Conservation (phyloP, 1,139 yeast genomes). For the Hemisphaericaspora xylanilytica region DNA sequence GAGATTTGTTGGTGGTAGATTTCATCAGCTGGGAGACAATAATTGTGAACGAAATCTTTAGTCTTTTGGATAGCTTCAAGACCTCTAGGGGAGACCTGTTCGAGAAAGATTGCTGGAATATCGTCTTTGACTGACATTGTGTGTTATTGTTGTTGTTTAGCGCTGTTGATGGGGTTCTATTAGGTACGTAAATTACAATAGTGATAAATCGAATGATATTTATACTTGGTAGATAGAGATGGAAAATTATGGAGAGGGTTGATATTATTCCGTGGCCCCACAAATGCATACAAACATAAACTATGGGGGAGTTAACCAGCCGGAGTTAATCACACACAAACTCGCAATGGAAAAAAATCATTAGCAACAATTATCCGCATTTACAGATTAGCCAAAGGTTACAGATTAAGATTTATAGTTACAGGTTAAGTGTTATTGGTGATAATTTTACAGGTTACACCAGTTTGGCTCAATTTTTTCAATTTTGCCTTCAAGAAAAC, state of each 20-base stretch:
- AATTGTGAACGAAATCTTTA: slow-evolving; percentile 56
- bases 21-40: slow-evolving; percentile 58
- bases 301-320: too few relatives aligned
- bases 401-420: background rate
- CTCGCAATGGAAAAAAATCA: too few relatives aligned
- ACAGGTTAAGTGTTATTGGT: too few relatives aligned
- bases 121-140: slow-evolving; percentile 35
- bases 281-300: too few relatives aligned
- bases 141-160: background rate
- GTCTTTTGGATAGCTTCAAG: slow-evolving; percentile 48
- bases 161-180: background rate
- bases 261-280: too few relatives aligned
- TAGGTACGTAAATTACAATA: background rate
- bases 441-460: background rate
- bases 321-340: too few relatives aligned
- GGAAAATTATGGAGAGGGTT: too few relatives aligned
- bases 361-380: background rate
- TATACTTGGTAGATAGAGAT: too few relatives aligned
- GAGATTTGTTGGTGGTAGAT: slow-evolving; percentile 43
- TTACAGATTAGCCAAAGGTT: background rate
- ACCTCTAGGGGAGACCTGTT: slow-evolving; percentile 49
- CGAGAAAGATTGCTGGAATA: slow-evolving; percentile 44
- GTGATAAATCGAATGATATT: background rate
- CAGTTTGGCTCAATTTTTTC: too few relatives aligned
- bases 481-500: slow-evolving; percentile 5